Conservation (phyloP, 2,329 filamentous ascomycete species). For the Teratosphaeria zuluensis region DNA sequence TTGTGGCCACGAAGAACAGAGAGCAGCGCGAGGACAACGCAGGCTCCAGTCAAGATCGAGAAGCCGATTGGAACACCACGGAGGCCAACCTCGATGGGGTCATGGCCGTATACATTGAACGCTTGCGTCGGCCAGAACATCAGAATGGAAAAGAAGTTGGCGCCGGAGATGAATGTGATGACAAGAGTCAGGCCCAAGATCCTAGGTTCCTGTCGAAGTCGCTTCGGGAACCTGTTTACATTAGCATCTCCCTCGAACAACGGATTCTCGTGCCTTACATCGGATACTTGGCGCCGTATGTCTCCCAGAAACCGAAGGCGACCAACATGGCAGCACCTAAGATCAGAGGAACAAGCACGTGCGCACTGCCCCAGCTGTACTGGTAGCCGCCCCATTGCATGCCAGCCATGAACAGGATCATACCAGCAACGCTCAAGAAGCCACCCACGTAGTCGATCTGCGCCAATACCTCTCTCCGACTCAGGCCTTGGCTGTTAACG, state of each 20-base stretch:
- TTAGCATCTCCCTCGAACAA: too few relatives aligned
- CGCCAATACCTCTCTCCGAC: constrained; percentile 30
- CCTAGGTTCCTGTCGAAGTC: constrained; percentile 33
- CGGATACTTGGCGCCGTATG: constrained; percentile 18
- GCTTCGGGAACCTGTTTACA: constrained; percentile 27
- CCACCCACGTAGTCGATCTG: constrained; percentile 45
- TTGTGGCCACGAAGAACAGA: constrained; percentile 50
- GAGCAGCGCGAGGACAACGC: constrained; percentile 50
- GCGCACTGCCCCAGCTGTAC: constrained; percentile 23
- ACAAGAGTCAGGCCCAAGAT: constrained; percentile 28
- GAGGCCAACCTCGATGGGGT: constrained; percentile 54
- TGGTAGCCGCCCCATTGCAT: constrained; percentile 20
- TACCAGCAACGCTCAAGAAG: constrained; percentile 39
- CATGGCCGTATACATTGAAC: constrained; percentile 35
- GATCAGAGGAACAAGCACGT: constrained; percentile 25
- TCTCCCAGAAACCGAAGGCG: constrained; percentile 25
- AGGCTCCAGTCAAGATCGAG: constrained; percentile 51
- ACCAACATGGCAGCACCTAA: constrained; percentile 22
- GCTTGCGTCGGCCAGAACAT: constrained; percentile 53
- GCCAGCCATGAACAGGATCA: constrained; percentile 41
- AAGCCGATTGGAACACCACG: constrained; percentile 56
- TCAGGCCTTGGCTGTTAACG: constrained; percentile 33
- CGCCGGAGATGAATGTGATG: constrained; percentile 30
- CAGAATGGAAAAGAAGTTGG: constrained; percentile 32
- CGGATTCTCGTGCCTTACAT: background rate